phyloP scores from a whole-genome alignment of 305 asterid genomes.

The Fraxinus sp. region DNA sequence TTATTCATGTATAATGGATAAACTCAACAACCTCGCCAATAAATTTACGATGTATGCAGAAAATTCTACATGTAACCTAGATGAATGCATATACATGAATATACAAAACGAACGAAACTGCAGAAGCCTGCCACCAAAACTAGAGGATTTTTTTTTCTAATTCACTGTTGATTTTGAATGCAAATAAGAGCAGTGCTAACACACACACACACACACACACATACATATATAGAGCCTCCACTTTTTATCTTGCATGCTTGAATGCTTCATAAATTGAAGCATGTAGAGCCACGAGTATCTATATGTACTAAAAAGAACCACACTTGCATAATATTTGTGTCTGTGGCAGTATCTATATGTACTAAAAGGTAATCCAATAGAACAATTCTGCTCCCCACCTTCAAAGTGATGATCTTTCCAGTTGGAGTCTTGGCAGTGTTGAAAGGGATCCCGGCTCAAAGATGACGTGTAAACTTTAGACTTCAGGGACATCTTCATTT shows the following conservation, averaged over 20 bases:
- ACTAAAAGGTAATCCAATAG: not conserved
- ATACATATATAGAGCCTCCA: not conserved
- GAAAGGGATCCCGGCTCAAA: not conserved
- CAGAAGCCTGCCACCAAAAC: slow-evolving; percentile 26
- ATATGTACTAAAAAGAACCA: not conserved
- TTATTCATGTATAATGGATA: not conserved
- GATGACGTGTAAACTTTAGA: not conserved
- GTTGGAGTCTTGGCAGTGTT: not conserved
- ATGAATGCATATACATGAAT: not conserved
- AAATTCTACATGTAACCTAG: not conserved
- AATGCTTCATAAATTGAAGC: not conserved
- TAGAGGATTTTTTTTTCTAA: not conserved
- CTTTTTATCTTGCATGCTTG: not conserved
- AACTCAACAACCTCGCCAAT: not conserved
- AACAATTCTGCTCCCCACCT: not conserved
- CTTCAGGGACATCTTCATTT: not conserved
- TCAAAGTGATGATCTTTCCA: not conserved
- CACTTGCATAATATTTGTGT: not conserved
- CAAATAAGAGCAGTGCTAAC: not conserved
- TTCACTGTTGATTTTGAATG: not conserved
- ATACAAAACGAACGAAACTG: slow-evolving; percentile 52
- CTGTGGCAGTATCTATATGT: not conserved
- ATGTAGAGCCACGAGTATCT: not conserved
- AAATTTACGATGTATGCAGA: not conserved
- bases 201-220: not conserved